Base-by-base conservation (phyloP, 306 rosid species). In the Cotoneaster glaucophyllus region DNA sequence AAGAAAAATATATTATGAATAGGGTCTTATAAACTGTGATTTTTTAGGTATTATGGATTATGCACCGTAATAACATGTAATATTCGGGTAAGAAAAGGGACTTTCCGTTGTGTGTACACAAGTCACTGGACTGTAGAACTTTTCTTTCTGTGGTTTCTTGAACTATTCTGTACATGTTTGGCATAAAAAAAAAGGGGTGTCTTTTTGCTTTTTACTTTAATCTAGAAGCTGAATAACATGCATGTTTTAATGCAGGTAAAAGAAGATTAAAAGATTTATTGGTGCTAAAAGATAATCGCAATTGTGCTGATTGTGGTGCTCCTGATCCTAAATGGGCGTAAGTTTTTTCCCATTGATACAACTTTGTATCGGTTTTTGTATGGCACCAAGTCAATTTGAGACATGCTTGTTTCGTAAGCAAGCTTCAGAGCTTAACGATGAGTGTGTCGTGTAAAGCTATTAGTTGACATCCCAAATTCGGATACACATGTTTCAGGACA, bases 291-390 rank as follows among this genome's bases (percentile, higher is more conserved):
- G 98, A 96, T 82, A 96, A 96, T 78, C 92, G 93, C 75, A 4
- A 64, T 56, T 96, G 99, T 81, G 96, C 99, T 64, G 99, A 96
- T 83, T 96, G 99, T 84, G 87, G 88, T 79, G 93, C 97, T 73
- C 82, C 92, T 19, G 97, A 92, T 84, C 99, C 99, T 71, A 92
- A 90, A 88, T 96, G 99, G 99, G 99, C 99, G 99, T 96, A 88
- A 84, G 99, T 88, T 44, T 29, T 64, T 10, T 71, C 50, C 21
- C 59, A 25, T 74, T 52, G 41, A 75, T 71, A 54, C 58, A 57
- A 66, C 59, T 24, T 8, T 80, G 24, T 69, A 45, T 43, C 48
- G 45, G 63, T 69, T 62, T 78, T 53, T 75, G 54, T 58, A 58
- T 34, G 6, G 63, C 21, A 25, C 44, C 13, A 26, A 24, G 28